These are phyloP conservation scores for Calycina herbarum DNA, from an alignment of 2,329 filamentous ascomycete genomes.

Conservation along the genomic window DNA sequence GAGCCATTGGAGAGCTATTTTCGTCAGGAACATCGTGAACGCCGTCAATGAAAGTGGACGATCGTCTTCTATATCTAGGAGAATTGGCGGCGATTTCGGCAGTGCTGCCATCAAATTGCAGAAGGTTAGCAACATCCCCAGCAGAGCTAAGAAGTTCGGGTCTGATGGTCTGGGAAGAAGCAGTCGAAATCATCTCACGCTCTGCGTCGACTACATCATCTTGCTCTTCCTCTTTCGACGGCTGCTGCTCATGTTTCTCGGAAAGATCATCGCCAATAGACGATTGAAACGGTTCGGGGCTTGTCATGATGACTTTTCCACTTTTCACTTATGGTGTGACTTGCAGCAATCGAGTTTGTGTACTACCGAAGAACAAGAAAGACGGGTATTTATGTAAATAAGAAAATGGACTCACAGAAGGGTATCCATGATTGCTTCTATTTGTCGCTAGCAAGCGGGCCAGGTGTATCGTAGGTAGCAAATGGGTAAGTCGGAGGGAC, in stretches of 20 bases:
- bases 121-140: conserved; percentile 2
- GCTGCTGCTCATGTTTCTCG: neutral
- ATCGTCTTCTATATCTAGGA: conserved; percentile 85
- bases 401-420: conserved; percentile 17
- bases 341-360: neutral
- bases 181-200: neutral
- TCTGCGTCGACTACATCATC: neutral
- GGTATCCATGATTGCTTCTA: conserved; percentile 18
- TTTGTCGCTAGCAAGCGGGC: neutral
- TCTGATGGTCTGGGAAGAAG: conserved; percentile 7
- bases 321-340: neutral
- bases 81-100: conserved; percentile 91
- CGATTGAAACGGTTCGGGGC: neutral
- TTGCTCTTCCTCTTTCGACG: neutral
- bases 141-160: conserved; percentile 12
- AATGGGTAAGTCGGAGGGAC: neutral
- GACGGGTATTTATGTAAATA: neutral
- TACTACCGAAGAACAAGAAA: neutral
- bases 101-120: conserved; percentile 56
- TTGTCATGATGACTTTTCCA: conserved; percentile 2
- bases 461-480: neutral
- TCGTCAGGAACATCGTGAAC: conserved; percentile 92
- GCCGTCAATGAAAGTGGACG: conserved; percentile 94
- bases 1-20: conserved; percentile 69
- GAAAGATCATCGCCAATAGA: neutral